phyloP scores from a whole-genome alignment of 1,139 yeast species.

The Blastobotrys aristatus region DNA sequence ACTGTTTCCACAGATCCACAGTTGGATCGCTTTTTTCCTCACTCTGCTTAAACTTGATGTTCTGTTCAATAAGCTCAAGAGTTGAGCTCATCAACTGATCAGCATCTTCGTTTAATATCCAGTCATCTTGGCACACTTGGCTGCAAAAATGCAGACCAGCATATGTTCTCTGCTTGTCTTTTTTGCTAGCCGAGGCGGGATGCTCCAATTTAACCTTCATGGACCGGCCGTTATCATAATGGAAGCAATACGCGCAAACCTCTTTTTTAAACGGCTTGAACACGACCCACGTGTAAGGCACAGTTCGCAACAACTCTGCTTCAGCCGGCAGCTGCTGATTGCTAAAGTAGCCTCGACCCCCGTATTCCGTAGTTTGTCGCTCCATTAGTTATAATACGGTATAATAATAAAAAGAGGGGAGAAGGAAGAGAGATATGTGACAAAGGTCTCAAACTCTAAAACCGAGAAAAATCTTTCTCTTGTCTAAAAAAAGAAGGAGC shows the following conservation, averaged over 20 bases:
- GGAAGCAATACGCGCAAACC: conserved; percentile 55
- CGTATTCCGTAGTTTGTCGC: conserved; percentile 29
- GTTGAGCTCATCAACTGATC: conserved; percentile 31
- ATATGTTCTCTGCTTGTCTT: conserved; percentile 27
- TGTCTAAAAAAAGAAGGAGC: not conserved
- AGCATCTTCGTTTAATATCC: conserved; percentile 32
- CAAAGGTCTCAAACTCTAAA: too few species aligned
- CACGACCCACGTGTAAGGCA: conserved; percentile 47
- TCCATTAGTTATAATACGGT: too few species aligned
- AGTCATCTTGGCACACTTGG: conserved; percentile 40
- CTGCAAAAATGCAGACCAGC: conserved; percentile 56
- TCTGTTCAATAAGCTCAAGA: conserved; percentile 32
- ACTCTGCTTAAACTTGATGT: conserved; percentile 3
- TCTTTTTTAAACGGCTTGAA: conserved; percentile 57
- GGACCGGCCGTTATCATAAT: conserved; percentile 46
- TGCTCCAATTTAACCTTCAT: conserved; percentile 36
- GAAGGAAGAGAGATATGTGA: not conserved
- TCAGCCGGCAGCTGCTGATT: conserved; percentile 30
- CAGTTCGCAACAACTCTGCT: conserved; percentile 41
- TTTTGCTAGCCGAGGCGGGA: conserved; percentile 8
- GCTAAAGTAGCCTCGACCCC: conserved; percentile 67
- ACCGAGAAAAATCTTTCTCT: not conserved
- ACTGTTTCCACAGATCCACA: conserved; percentile 18
- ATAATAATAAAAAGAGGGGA: not conserved
- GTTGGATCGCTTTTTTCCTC: not conserved